Percentiles rank a stretch among this genome's conserved stretches.
Conservation (phyloP, 2,329 filamentous ascomycete species). For the Aplosporella prunicola region DNA sequence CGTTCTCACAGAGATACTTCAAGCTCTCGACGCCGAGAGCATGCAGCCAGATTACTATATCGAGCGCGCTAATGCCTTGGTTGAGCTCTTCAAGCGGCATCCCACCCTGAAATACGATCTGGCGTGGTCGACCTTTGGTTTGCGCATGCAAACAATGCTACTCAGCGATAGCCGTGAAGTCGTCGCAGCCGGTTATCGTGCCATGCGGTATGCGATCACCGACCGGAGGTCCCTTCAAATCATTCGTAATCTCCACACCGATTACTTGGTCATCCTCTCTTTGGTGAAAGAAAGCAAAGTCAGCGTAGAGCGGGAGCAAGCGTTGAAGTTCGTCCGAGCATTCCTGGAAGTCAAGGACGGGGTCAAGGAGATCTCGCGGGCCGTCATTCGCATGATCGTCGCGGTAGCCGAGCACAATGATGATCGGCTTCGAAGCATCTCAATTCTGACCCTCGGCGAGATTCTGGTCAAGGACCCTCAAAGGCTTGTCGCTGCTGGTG, state of each 20-base stretch:
- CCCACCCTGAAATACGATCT: constrained; percentile 93
- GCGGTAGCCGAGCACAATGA: constrained; percentile 80
- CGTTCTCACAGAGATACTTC: constrained; percentile 78
- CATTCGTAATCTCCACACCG: constrained; percentile 79
- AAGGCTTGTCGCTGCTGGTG: constrained; percentile 72
- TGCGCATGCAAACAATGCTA: constrained; percentile 91
- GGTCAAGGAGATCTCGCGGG: constrained; percentile 74
- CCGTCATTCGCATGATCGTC: constrained; percentile 80
- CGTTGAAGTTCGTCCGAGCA: constrained; percentile 87
- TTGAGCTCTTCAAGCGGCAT: constrained; percentile 92
- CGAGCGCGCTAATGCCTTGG: constrained; percentile 78
- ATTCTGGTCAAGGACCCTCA: constrained; percentile 79
- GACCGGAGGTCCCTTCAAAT: constrained; percentile 82
- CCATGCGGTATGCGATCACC: constrained; percentile 89
- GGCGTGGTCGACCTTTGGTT: constrained; percentile 88
- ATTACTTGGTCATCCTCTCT: constrained; percentile 84
- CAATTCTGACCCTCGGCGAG: constrained; percentile 84
- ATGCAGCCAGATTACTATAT: constrained; percentile 95
- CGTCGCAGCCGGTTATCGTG: constrained; percentile 84
- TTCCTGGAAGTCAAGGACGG: constrained; percentile 95
- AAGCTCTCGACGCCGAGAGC: constrained; percentile 77
- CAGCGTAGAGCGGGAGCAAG: constrained; percentile 94
- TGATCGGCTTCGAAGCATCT: constrained; percentile 80
- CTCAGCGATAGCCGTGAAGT: constrained; percentile 93
- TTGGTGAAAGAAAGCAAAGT: constrained; percentile 93